Base-by-base conservation (phyloP, 805 yeast genomes). In the Candida boidinii region DNA sequence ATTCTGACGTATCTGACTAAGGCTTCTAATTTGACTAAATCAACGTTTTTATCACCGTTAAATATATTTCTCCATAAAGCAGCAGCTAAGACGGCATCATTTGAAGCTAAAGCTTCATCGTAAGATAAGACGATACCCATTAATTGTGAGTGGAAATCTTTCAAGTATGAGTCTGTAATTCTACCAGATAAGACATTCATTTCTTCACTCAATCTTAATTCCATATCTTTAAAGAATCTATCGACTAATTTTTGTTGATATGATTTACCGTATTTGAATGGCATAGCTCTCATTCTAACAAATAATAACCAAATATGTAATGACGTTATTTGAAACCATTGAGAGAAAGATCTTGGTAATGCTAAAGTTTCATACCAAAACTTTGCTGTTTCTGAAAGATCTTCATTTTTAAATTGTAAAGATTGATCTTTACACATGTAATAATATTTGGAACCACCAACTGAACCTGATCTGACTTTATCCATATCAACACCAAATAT, bases 211-310 rank as follows among this genome's bases (percentile, higher is more conserved):
- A 92, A 67, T 52, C 94, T 76, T 49, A 73, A 63, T 55, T 92
- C 97, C 60, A 92, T 81, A 54, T 92, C 97, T 41, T 76, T 73
- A 63, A 92, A 92, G 28, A 85, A 75, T 43, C 94, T 70, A 55
- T 94, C 96, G 20, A 88, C 83, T 24, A 92, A 60, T 52, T 86
- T 86, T 58, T 88, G 96, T 57, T 92, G 96, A 58, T 88, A 92
- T 51, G 79, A 81, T 45, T 74, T 74, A 26, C 96, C 94, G 52
- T 84, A 78, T 48, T 85, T 80, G 54, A 79, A 80, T 0, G 97
- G 97, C 81, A 92, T 70, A 8, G 94, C 94, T 56, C 99, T 76
- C 96, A 92, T 88, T 53, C 98, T 78, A 13, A 84, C 95, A 43
- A 81, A 80, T 29, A 92, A 66, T 50, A 92, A 78, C 99, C 99